These are phyloP conservation scores for Ceratobasidium sp. DNA, from an alignment of 1,284 basidiomycete genomes.

Conservation along the genomic window DNA sequence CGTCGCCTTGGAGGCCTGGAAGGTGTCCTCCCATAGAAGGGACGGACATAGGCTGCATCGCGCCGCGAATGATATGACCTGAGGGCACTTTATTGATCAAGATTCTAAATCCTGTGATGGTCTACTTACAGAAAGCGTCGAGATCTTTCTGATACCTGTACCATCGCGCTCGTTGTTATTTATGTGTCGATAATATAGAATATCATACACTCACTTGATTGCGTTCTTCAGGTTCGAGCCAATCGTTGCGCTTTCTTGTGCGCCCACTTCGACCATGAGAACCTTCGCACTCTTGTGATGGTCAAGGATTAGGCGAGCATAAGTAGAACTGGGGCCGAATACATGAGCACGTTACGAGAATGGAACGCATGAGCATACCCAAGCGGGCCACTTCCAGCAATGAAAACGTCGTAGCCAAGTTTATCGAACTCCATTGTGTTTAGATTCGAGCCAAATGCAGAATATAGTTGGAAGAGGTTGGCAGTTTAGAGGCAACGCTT, in stretches of 20 bases:
- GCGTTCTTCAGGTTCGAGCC: constrained; percentile 23
- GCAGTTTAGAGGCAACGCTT: not conserved
- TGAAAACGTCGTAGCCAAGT: constrained; percentile 16
- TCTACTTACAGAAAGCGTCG: constrained; percentile 24
- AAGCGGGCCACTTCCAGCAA: constrained; percentile 17
- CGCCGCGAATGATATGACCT: constrained; percentile 19
- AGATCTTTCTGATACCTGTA: constrained; percentile 35
- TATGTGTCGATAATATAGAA: not conserved
- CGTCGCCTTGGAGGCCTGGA: constrained; percentile 6
- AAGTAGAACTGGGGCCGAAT: not conserved
- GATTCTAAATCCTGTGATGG: not conserved
- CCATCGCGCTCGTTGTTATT: not conserved
- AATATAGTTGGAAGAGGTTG: not conserved
- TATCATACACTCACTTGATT: not conserved
- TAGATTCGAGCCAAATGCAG: not conserved
- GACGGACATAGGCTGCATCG: constrained; percentile 15
- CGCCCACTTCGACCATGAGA: constrained; percentile 34
- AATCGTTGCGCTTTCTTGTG: constrained; percentile 1
- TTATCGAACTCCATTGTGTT: not conserved
- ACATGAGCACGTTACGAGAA: not conserved
- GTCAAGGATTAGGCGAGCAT: constrained; percentile 7
- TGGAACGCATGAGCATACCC: constrained; percentile 10
- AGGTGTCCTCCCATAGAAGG: constrained; percentile 4
- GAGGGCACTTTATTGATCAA: not conserved
- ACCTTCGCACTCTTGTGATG: not conserved